phyloP scores from a whole-genome alignment of 2,329 filamentous ascomycete species.

The Botryosphaeria dothidea region DNA sequence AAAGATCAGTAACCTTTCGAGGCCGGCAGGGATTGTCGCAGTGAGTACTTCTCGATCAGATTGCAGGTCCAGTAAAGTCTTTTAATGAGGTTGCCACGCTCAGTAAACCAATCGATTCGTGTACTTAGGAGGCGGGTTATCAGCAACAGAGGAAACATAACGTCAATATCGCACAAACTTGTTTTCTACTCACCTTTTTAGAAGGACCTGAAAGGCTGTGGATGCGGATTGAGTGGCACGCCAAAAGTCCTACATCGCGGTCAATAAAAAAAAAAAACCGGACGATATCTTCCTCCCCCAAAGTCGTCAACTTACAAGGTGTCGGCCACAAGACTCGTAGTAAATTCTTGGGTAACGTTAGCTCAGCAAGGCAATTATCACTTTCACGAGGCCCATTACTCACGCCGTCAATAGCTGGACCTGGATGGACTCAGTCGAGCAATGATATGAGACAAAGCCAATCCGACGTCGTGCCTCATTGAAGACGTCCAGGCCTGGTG shows the following conservation, averaged over 20 bases:
- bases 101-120: conserved; percentile 48
- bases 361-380: not conserved
- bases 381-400: conserved; percentile 24
- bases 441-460: conserved; percentile 58
- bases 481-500: conserved; percentile 61
- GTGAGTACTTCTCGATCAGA: conserved; percentile 54
- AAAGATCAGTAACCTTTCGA: conserved; percentile 2
- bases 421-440: conserved; percentile 61
- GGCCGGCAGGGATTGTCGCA: not conserved
- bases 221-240: conserved; percentile 58
- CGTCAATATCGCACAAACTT: conserved; percentile 21
- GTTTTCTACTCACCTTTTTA: conserved; percentile 49
- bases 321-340: conserved; percentile 54
- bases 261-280: not conserved
- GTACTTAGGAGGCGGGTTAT: conserved; percentile 23
- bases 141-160: not conserved
- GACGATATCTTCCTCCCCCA: too few relatives aligned
- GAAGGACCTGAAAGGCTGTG: conserved; percentile 57
- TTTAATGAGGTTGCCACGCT: conserved; percentile 54
- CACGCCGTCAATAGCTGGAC: conserved; percentile 59
- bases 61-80: conserved; percentile 60
- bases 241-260: conserved; percentile 59
- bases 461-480: conserved; percentile 63
- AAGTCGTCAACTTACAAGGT: conserved; percentile 44
- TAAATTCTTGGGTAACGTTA: conserved; percentile 41